Evolutionary conservation across 768 basidiomycete genomes (phyloP), one percentile per base, ranked within the genome.

Genomic region (Chalciporus piperatus): DNA sequence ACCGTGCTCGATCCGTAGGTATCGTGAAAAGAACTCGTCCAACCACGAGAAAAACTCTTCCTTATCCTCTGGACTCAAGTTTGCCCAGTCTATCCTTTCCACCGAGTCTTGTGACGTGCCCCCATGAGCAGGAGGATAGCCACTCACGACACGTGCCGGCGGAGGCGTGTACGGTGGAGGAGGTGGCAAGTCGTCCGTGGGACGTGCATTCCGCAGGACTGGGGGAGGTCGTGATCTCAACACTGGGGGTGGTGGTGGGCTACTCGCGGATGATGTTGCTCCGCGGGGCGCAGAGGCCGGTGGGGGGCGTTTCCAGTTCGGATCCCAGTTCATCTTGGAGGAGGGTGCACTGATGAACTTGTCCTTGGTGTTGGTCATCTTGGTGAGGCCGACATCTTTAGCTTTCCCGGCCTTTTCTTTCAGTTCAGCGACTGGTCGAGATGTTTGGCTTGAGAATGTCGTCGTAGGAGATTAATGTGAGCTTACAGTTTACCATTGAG

Each of bases 41-140:
- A 92, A 72, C 88, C 89, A 91, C 52, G 69, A 68, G 66, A 91
- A 92, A 62, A 92, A 87, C 22, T 73, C 79, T 27, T 80, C 70
- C 62, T 89, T 91, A 60, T 92, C 87, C 62, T 84, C 76, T 19
- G 64, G 60, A 2, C 81, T 79, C 42, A 92, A 73, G 64, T 87
- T 82, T 6, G 75, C 66, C 89, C 89, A 92, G 62, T 89, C 82
- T 27, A 91, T 79, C 37, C 52, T 59, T 14, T 58, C 37, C 37
- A 27, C 47, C 28, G 11, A 33, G 12, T 54, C 55, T 8, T n/a
- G 47, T 11, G 49, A 30, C n/a, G 51, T 8, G 8, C 43, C 41
- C 10, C 47, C 51, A 16, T 49, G 55, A 32, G 49, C 48, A 0
- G 68, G 54, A 1, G 59, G 56, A 22, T 68, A 70, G 12, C 58